A percentile compares a stretch with the other conserved stretches of the same genome.
Conservation (phyloP, 1,284 basidiomycete genomes). For the Golubevia pallescens region DNA sequence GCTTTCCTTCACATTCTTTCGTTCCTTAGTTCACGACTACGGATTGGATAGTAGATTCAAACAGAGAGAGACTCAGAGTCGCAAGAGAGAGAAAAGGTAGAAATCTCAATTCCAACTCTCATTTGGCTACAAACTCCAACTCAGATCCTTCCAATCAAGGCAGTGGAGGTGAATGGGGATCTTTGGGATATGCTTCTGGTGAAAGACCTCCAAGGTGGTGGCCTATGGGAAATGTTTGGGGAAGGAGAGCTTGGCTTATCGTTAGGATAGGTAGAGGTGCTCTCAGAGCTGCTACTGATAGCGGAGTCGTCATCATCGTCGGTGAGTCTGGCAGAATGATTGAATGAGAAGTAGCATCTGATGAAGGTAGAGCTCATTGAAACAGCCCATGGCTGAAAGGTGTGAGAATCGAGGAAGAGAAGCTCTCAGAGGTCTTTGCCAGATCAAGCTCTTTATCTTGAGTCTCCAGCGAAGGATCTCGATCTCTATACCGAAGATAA, state of each 20-base stretch:
- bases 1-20: background rate
- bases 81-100: conserved; percentile 32
- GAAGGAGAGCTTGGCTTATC: conserved; percentile 30
- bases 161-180: conserved; percentile 24
- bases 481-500: too few relatives aligned
- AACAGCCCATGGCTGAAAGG: background rate
- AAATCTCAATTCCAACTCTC: conserved; percentile 30
- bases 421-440: too few relatives aligned
- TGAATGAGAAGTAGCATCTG: background rate
- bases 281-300: conserved; percentile 42
- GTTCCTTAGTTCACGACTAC: conserved; percentile 41
- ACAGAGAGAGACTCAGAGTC: conserved; percentile 51
- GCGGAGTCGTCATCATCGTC: conserved; percentile 53
- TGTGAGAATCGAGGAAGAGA: too few relatives aligned
- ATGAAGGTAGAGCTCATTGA: background rate
- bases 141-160: conserved; percentile 2
- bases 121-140: conserved; percentile 27
- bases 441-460: too few relatives aligned
- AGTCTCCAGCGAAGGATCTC: too few relatives aligned
- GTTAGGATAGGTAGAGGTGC: conserved; percentile 37
- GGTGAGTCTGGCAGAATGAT: conserved; percentile 16
- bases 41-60: conserved; percentile 61
- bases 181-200: conserved; percentile 17
- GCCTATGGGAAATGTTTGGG: conserved; percentile 19
- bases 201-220: conserved; percentile 37